Evolutionary conservation across 163 green algal genomes (phyloP), one percentile per base, ranked within the genome.

Genomic region (Coccomyxa subellipsoidea): DNA sequence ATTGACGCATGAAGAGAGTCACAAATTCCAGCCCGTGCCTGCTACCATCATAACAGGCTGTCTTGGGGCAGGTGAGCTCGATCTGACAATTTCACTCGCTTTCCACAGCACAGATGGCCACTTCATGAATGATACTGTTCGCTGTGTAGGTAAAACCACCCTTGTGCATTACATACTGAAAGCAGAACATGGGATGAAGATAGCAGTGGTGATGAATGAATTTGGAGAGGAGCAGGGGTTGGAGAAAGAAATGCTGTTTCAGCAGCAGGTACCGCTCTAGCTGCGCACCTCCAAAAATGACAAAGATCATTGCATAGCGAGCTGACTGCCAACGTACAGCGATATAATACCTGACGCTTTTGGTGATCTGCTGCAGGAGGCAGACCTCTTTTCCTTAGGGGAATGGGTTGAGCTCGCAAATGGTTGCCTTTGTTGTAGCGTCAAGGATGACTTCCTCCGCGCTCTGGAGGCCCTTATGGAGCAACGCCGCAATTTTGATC

Each of bases 341-440:
- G n/a, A n/a, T n/a, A n/a, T n/a, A n/a, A n/a, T n/a, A n/a, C n/a
- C n/a, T n/a, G n/a, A n/a, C n/a, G n/a, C n/a, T 47, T 29, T 12
- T 78, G n/a, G 40, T 21, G 71, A 76, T 69, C 23, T 34, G 4
- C 36, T 82, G 25, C 76, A 82, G 69, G 53, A 40, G 76, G 81
- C 54, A 54, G n/a, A 29, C 32, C 31, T 54, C 54, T 40, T 77
- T 70, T 25, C 78, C 27, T 77, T 91, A 34, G 81, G 86, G 23
- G 88, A 96, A 54, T 97, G 94, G 94, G 84, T 97, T 54, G 89
- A 97, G 85, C 89, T 98, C 32, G 88, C 90, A 75, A 98, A 98
- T 81, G 95, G 95, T n/a, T 98, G 95, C 87, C 89, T 98, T 76
- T 98, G 95, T 90, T 98, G 95, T 88, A 92, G 85, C 36, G 93